Evolutionary conservation across 441 rosid genomes (phyloP).

Genomic region (Flueggea neowawraea): DNA sequence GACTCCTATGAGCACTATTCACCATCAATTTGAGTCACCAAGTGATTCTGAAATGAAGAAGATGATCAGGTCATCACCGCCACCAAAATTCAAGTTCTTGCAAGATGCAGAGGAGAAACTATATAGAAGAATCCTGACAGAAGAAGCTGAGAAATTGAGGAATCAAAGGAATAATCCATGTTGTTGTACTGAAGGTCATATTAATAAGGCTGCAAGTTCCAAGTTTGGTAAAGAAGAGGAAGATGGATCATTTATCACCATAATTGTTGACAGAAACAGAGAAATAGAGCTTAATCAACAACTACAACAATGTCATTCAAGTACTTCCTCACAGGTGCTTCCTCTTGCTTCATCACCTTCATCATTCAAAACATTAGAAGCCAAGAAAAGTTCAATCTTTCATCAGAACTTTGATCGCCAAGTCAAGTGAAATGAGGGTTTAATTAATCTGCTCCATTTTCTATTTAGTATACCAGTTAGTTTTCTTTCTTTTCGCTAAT

Average conservation of each 20-base stretch:
- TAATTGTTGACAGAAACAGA: conserved; percentile 42
- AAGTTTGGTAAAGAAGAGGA: conserved; percentile 36
- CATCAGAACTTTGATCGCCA: neutral
- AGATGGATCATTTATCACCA: conserved; percentile 52
- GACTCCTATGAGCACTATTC: conserved; percentile 43
- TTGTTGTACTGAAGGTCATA: conserved; percentile 17
- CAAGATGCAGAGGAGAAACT: conserved; percentile 93
- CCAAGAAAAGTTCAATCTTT: conserved; percentile 15
- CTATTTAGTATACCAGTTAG: no score
- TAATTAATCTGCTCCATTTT: conserved; percentile 3
- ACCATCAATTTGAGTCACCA: conserved; percentile 51
- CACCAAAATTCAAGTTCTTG: conserved; percentile 88
- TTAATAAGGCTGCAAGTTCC: conserved; percentile 18
- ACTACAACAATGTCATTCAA: conserved; percentile 18
- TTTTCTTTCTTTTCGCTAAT: no score
- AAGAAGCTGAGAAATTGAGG: conserved; percentile 29
- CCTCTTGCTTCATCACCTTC: conserved; percentile 38
- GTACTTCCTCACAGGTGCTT: conserved; percentile 43
- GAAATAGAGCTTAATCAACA: conserved; percentile 27
- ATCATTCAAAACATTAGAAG: conserved; percentile 26
- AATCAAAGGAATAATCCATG: conserved; percentile 8
- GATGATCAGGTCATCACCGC: conserved; percentile 65
- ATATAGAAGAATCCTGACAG: conserved; percentile 33
- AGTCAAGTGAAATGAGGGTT: conserved; percentile 1
- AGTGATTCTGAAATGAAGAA: conserved; percentile 73